Conservation (phyloP, 1,139 yeast genomes). For the Geotrichum restrictum region DNA sequence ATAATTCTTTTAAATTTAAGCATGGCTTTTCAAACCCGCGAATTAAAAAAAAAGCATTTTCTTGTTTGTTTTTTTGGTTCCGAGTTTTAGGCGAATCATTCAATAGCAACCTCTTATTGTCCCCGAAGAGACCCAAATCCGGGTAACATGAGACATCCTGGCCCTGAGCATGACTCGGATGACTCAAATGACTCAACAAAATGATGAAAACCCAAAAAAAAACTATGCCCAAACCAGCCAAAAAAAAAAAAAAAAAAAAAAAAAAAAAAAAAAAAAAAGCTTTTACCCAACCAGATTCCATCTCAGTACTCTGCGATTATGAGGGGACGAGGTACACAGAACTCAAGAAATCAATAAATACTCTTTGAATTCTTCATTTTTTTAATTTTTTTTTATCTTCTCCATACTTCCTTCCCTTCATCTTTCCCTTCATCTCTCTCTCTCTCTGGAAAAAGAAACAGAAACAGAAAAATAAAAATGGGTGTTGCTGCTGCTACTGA, state of each 20-base stretch:
- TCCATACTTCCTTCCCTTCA: not conserved
- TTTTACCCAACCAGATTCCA: too few relatives aligned
- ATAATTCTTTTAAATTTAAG: too few relatives aligned
- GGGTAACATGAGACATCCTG: not conserved
- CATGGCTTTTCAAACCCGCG: too few relatives aligned
- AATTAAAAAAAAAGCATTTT: too few relatives aligned
- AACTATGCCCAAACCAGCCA: not conserved
- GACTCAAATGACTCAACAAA: slow-evolving; percentile 10
- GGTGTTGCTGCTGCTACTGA: too few relatives aligned
- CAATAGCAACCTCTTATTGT: too few relatives aligned
- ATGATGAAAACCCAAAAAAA: not conserved
- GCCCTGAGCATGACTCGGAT: slow-evolving; percentile 1
- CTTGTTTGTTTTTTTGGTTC: not conserved
- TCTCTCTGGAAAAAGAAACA: not conserved
- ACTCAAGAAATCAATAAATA: too few relatives aligned
- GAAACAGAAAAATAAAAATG: not conserved
- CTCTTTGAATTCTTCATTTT: not conserved
- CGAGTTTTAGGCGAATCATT: not conserved
- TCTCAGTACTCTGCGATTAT: too few relatives aligned
- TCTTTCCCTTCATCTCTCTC: not conserved
- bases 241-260: not conserved
- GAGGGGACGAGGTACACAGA: too few relatives aligned
- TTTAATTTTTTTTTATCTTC: not conserved
- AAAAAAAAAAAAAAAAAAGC: not conserved
- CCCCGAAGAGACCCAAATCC: not conserved